phyloP scores from a whole-genome alignment of 768 basidiomycete genomes.

The Leucogyrophana mollusca region DNA sequence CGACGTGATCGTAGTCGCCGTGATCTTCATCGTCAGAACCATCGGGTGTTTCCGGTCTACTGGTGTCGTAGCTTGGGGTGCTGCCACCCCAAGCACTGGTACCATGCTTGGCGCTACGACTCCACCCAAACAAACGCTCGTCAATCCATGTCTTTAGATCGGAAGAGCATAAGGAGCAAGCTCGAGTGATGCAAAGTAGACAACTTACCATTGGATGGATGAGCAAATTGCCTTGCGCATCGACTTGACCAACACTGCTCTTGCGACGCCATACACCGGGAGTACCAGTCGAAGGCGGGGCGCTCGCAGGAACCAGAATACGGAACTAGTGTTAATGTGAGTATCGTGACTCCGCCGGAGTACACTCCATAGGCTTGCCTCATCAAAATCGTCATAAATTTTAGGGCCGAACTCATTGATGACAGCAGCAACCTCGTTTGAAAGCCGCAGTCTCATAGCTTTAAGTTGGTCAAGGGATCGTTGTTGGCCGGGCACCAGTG shows the following conservation, averaged over 20 bases:
- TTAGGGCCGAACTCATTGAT: slow-evolving; percentile 89
- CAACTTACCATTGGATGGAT: slow-evolving; percentile 80
- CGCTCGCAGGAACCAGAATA: slow-evolving; percentile 77
- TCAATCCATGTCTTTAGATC: slow-evolving; percentile 77
- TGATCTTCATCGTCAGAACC: slow-evolving; percentile 84
- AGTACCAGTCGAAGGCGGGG: slow-evolving; percentile 74
- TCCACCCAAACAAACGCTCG: slow-evolving; percentile 93
- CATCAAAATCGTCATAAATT: slow-evolving; percentile 83
- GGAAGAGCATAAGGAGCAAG: slow-evolving; percentile 3
- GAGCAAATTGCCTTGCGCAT: slow-evolving; percentile 79
- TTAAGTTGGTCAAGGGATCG: slow-evolving; percentile 75
- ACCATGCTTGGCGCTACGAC: slow-evolving; percentile 70
- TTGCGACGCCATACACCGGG: slow-evolving; percentile 80
- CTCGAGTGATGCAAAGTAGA: neutral
- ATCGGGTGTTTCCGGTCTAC: slow-evolving; percentile 67
- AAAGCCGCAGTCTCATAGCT: slow-evolving; percentile 66
- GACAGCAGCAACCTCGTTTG: slow-evolving; percentile 80
- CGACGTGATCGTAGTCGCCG: slow-evolving; percentile 90
- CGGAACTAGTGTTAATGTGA: slow-evolving; percentile 51
- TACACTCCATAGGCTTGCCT: slow-evolving; percentile 42
- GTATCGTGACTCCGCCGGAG: slow-evolving; percentile 2
- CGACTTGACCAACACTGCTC: slow-evolving; percentile 78
- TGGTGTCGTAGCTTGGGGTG: slow-evolving; percentile 54
- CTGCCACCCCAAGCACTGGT: slow-evolving; percentile 83
- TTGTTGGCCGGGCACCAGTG: slow-evolving; percentile 87